Evolutionary conservation across 2,329 filamentous ascomycete genomes (phyloP), one percentile per base, ranked within the genome.

Genomic region (Penicillium concentricum): DNA sequence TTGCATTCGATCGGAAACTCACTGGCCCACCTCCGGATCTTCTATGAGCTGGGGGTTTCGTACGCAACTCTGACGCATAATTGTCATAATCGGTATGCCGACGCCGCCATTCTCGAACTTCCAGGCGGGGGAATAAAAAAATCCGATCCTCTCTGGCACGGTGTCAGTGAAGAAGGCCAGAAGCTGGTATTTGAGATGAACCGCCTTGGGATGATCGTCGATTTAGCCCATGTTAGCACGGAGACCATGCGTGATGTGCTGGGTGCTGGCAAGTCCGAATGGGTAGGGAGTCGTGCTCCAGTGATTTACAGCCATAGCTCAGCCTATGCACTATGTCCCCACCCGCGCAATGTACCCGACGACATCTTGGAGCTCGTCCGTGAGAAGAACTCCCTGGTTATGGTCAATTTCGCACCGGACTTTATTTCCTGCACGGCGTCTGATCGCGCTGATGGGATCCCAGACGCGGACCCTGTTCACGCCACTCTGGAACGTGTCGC

Each of bases 1-100:
- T 82, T 97, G 8, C 93, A 97, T 70, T 93, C 96, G 68, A 95
- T 97, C 65, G 92, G 91, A 57, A 96, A 97, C 76, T 90, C 74
- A 5, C 63, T 77, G 16, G 70, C 87, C 1, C 79, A 87, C 24
- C 79, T 97, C 10, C 86, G 93, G 7, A 81, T 85, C 24, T 96
- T 88, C 73, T 81, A 94, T 72, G 79, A 82, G 3, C 80, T 96
- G 3, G 93, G 93, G 2, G 92, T 92, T 5, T 87, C 91, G 48
- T 97, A 97, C 68, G 87, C 88, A 18, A 97, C 92, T 0, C 78
- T 97, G 16, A 96, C 91, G 2, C 93, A 96, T 79, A 96, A 96
- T 73, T 97, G 92, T 76, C 90, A 95, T 74, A 97, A 96, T 75
- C 83, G 81, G 48, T 97, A 89, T 72, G 91, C 92, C 47, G 93